Base-by-base conservation (phyloP, 2,329 filamentous ascomycete genomes). In the Penicillium crustosum region DNA sequence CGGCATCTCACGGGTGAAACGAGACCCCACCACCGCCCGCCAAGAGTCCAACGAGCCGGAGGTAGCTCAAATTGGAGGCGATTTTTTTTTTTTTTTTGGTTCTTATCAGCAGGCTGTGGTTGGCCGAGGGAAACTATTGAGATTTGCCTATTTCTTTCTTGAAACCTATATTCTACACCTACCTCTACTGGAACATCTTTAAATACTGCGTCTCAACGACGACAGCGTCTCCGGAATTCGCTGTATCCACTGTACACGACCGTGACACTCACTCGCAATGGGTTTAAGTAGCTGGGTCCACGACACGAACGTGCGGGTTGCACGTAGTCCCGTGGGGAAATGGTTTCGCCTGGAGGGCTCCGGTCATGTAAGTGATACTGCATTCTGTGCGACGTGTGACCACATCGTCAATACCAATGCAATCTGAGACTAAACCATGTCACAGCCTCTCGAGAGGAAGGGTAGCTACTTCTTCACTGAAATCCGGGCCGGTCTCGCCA, bases 301-400 rank as follows among this genome's bases (percentile, higher is more conserved):
- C n/a, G 60, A 68, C 59, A 68, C 65, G 36, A 73, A 73, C 41
- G 50, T 67, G 45, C 61, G 65, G 54, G 82, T 92, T 64, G 90
- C 89, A 60, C 78, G 77, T 61, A 87, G 86, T 70, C 73, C 81
- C 35, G 81, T 91, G 59, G 90, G 90, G 61, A 80, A 81, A 64
- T 89, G 87, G 79, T 96, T 96, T 77, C 85, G 86, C 64, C 84
- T 96, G 41, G 90, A 95, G 61, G 89, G 89, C 64, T 91, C 85
- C 39, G 90, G 90, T 68, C 89, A 93, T 83, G 89, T 90, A 83
- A 80, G 86, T 53, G 21, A 33, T 38, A 25, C 29, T 33, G 4
- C 6, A 8, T 17, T 19, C 4, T 45, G 31, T 39, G 29, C 3
- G 36, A 39, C 10, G 19, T 25, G 36, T 15, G 45, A 27, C 21